Conservation (phyloP, 352 stramenopile genomes). For the Globisporangium irregulare region DNA sequence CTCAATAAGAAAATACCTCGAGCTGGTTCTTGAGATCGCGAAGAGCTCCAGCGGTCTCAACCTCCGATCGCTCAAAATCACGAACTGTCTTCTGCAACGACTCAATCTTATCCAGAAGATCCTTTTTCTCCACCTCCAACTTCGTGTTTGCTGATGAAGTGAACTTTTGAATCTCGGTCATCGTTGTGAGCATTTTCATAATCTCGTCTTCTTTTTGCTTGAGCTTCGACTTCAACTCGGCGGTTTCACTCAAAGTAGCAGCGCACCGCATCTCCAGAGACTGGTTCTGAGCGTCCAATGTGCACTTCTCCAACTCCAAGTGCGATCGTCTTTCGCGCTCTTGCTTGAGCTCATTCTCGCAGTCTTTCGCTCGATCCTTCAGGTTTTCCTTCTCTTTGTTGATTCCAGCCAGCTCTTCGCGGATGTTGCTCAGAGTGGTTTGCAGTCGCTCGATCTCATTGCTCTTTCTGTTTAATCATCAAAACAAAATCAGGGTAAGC, state of each 20-base stretch:
- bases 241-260: constrained; percentile 30
- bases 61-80: constrained; percentile 51
- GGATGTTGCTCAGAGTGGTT: constrained; percentile 37
- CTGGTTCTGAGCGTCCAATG: constrained; percentile 51
- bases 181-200: constrained; percentile 55
- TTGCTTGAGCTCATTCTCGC: constrained; percentile 44
- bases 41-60: constrained; percentile 35
- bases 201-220: constrained; percentile 70
- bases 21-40: constrained; percentile 51
- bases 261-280: constrained; percentile 47
- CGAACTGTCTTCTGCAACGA: constrained; percentile 44
- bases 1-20: constrained; percentile 27
- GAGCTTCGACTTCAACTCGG: constrained; percentile 56
- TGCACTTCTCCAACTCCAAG: constrained; percentile 64
- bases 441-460: constrained; percentile 53
- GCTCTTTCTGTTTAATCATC: constrained; percentile 33
- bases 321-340: constrained; percentile 52
- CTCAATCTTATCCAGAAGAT: constrained; percentile 60
- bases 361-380: constrained; percentile 35
- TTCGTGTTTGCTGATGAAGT: constrained; percentile 60
- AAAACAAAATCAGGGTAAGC: constrained; percentile 3
- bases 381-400: constrained; percentile 52
- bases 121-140: constrained; percentile 65
- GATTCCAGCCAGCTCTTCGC: constrained; percentile 45
- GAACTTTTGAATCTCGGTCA: constrained; percentile 79